A percentile compares a stretch with the other conserved stretches of the same genome.
These are phyloP conservation scores for Tolypocladium ovalisporum DNA, from an alignment of 2,329 filamentous ascomycete genomes.

Conservation along the genomic window DNA sequence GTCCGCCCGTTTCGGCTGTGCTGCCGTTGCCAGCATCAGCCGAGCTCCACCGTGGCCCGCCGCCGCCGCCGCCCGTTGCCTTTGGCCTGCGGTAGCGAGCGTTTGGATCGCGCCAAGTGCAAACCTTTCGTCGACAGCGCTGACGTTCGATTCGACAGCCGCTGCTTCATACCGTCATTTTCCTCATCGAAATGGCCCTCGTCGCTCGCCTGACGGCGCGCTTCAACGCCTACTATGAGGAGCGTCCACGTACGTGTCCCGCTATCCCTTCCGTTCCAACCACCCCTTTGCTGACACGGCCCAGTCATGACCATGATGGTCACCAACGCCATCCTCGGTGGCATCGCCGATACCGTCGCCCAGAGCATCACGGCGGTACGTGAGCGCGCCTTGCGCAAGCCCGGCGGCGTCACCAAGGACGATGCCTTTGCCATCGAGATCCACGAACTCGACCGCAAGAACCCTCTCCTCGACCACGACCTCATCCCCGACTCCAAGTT, in stretches of 20 bases:
- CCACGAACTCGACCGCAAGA: slow-evolving; percentile 74
- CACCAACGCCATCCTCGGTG: slow-evolving; percentile 90
- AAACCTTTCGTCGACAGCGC: neutral
- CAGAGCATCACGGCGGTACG: slow-evolving; percentile 83
- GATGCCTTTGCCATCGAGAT: slow-evolving; percentile 80
- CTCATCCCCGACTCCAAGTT: slow-evolving; percentile 51
- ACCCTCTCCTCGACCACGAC: slow-evolving; percentile 53
- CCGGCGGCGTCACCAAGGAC: slow-evolving; percentile 46
- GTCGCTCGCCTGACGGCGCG: slow-evolving; percentile 71
- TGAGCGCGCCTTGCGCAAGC: slow-evolving; percentile 52
- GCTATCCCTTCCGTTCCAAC: neutral
- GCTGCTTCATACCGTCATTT: slow-evolving; percentile 72
- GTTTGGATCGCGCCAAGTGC: neutral
- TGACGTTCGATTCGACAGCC: slow-evolving; percentile 45
- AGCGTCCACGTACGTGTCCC: slow-evolving; percentile 59
- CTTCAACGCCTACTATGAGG: slow-evolving; percentile 91
- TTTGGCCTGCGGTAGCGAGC: neutral
- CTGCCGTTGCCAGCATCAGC: neutral
- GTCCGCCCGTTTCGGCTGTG: neutral
- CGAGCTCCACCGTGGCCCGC: neutral
- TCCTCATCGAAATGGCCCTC: slow-evolving; percentile 81
- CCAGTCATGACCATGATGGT: slow-evolving; percentile 96
- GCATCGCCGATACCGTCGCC: slow-evolving; percentile 91
- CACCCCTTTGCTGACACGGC: neutral
- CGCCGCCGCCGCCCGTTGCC: too few relatives aligned